Base-by-base conservation (phyloP, 2,329 filamentous ascomycete genomes). In the Phyllosticta citrichinensis region DNA sequence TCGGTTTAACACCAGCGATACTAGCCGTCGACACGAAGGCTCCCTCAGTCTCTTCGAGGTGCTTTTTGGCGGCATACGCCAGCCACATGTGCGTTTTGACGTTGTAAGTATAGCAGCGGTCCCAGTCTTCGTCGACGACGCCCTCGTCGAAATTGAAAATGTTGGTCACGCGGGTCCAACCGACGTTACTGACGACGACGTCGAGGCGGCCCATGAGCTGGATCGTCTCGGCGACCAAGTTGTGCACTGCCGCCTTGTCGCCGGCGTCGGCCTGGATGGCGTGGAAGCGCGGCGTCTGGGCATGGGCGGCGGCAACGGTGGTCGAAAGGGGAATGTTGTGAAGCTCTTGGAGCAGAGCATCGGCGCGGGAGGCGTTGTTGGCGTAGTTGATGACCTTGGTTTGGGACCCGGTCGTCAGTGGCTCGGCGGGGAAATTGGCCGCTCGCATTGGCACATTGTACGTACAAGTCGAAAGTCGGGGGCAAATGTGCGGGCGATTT, bases 21-120 rank as follows among this genome's bases (percentile, higher is more conserved):
- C 81, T 84, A 0, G 86, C 83, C 0, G 85, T 87, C 1, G 80
- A 83, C 64, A 88, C 80, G 65, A 89, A 88, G 0, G 76, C 75
- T 1, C 85, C 85, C 62, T 85, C 80, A 0, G 75, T 86, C 2
- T 78, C 74, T 24, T 83, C 81, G 66, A 88, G 82, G 0, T 79
- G 83, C 5, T 84, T 78, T 62, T 81, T 72, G 3, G 83, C 84
- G 9, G 79, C 80, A 59, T 81, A 80, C 64, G 86, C 77, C 50
- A 87, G 76, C 67, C 73, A 75, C 47, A 78, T 62, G 57, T 76
- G 73, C 11, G 76, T 77, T 62, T 77, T 78, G 53, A 87, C 84
- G 66, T 88, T 88, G 63, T 83, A 80, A 9, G 78, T 75, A 76
- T 81, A 87, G 74, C 83, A 86, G 74, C 80, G 83, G 65, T 87